Conservation (phyloP, 108 stramenopile genomes). For the Pseudonitzschia multiseries region DNA sequence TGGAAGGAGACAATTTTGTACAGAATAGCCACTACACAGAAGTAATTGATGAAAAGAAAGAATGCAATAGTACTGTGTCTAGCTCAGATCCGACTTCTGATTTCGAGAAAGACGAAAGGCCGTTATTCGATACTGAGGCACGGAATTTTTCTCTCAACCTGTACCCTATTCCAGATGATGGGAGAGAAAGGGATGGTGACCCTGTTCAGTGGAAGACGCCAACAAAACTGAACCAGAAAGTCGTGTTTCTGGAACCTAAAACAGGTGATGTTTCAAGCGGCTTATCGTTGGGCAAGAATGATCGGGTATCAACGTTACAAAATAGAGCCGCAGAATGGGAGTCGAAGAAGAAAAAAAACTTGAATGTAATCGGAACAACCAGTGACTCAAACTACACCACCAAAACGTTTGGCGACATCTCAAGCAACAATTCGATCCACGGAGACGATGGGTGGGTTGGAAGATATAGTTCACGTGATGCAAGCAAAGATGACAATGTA, state of each 20-base stretch:
- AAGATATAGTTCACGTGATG: neutral
- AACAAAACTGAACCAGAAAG: too few species aligned
- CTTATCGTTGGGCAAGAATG: too few species aligned
- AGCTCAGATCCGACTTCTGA: neutral
- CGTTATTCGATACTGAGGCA: constrained; percentile 1
- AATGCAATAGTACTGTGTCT: neutral
- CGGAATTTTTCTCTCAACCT: neutral
- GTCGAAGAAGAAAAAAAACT: too few species aligned
- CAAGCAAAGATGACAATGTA: neutral
- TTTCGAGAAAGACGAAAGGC: neutral
- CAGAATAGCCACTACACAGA: neutral
- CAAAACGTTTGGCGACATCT: neutral
- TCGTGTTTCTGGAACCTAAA: too few species aligned
- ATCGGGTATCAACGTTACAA: too few species aligned
- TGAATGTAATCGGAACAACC: neutral
- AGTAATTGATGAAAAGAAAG: neutral
- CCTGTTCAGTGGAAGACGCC: neutral
- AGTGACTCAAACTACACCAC: neutral
- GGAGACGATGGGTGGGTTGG: neutral
- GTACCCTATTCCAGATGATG: neutral
- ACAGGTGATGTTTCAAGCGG: too few species aligned
- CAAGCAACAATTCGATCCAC: neutral
- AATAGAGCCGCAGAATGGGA: too few species aligned
- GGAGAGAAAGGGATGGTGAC: neutral
- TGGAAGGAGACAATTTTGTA: neutral